A percentile compares a stretch with the other conserved stretches of the same genome.
phyloP scores from a whole-genome alignment of 768 basidiomycete species.

The Agaricus subrufescens region DNA sequence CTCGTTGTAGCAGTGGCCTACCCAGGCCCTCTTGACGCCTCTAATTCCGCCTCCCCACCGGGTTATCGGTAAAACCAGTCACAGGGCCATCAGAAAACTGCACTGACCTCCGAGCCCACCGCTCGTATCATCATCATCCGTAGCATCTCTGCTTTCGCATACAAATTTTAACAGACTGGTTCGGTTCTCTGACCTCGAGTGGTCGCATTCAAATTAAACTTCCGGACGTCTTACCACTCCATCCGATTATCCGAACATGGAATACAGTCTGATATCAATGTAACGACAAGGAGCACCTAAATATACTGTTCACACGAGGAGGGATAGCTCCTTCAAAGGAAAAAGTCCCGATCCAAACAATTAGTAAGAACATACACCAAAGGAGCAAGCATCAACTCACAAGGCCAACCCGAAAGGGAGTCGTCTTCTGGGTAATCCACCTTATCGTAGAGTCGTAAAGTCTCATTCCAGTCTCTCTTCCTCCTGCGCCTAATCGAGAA shows the following conservation, averaged over 20 bases:
- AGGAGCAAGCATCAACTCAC: not conserved
- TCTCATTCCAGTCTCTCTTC: conserved; percentile 91
- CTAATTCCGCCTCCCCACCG: not conserved
- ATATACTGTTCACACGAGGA: not conserved
- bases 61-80: not conserved
- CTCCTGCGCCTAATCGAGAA: conserved; percentile 75
- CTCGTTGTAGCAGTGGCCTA: not conserved
- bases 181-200: not conserved
- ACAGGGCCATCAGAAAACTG: not conserved
- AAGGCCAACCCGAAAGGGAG: conserved; percentile 17
- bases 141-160: not conserved
- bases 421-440: conserved; percentile 72
- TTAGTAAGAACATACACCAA: not conserved
- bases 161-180: not conserved
- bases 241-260: too few relatives aligned
- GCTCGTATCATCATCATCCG: not conserved
- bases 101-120: not conserved
- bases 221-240: not conserved
- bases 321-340: not conserved
- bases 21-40: not conserved
- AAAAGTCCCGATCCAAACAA: not conserved
- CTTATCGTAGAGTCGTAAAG: conserved; percentile 72
- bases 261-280: not conserved
- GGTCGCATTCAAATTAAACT: not conserved
- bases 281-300: not conserved